Evolutionary conservation across 305 asterid genomes (phyloP).

Genomic region (Salvia sclarea): DNA sequence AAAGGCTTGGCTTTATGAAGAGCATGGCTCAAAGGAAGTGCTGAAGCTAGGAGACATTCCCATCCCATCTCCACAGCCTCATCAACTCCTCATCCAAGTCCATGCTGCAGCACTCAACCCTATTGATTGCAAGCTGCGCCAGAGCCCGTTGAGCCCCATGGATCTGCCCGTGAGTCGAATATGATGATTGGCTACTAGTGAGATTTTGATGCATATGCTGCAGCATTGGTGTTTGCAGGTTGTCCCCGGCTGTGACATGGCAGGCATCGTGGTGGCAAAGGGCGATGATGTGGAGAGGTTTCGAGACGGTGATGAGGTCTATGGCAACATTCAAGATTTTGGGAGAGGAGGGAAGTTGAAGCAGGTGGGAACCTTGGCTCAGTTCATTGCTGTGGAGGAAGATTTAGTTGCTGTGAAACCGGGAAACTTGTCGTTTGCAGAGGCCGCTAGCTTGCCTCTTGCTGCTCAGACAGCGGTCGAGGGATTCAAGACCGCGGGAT

Average conservation of each 20-base stretch:
- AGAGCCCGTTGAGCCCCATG: conserved; percentile 31
- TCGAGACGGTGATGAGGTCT: conserved; percentile 51
- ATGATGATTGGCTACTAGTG: background rate
- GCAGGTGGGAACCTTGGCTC: conserved; percentile 53
- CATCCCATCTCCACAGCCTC: conserved; percentile 46
- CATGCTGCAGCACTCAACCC: conserved; percentile 71
- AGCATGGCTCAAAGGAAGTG: conserved; percentile 57
- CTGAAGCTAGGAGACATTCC: conserved; percentile 48
- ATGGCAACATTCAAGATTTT: conserved; percentile 59
- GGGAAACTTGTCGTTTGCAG: conserved; percentile 48
- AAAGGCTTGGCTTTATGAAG: conserved; percentile 63
- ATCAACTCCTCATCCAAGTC: conserved; percentile 55
- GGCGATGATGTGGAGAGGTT: conserved; percentile 37
- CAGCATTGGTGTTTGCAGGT: conserved; percentile 37
- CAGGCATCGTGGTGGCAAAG: conserved; percentile 56
- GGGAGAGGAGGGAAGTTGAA: conserved; percentile 33
- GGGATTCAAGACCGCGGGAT: conserved; percentile 50
- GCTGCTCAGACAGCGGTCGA: conserved; percentile 60
- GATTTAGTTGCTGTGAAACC: conserved; percentile 49
- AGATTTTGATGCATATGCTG: background rate
- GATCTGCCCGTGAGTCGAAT: conserved; percentile 44
- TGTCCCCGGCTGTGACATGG: conserved; percentile 73
- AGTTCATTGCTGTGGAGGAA: conserved; percentile 51
- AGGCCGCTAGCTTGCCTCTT: conserved; percentile 63
- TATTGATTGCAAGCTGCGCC: conserved; percentile 60